Base-by-base conservation (phyloP, 352 stramenopile genomes). In the Pythium myriotylum region DNA sequence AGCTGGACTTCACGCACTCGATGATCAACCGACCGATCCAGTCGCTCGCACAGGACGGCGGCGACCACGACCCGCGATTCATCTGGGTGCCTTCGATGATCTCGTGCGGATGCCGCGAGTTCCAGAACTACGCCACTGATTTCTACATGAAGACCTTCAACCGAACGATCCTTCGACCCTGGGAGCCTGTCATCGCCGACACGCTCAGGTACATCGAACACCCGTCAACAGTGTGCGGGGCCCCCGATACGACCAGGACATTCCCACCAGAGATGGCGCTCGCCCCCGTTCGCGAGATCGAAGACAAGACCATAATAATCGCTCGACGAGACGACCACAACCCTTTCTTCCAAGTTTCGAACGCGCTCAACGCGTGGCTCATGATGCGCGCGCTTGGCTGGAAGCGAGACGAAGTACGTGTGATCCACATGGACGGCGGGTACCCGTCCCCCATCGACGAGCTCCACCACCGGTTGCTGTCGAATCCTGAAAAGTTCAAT, bases 31-130 rank as follows among this genome's bases (percentile, higher is more conserved):
- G 45, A 16, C 62, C 67, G 23, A 79, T 79, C 47, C n/a, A 49
- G 6, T 55, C 66, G 16, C 46, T 79, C 17, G 59, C 68, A 1
- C 39, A 74, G 62, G 57, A 73, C 49, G 54, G 76, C 54, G 61
- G 63, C 4, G 46, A 70, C 7, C 73, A 88, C 53, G 72, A 80
- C 40, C 72, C 72, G 6, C 72, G 72, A 14, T 77, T 73, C 42
- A 43, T 23, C 2, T 59, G 52, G 52, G 17, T n/a, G 19, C 52
- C 23, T 0, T 27, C 4, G 4, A 49, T 59, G 52, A 50, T 59
- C 10, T 59, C 52, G 39, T 71, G 61, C 22, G 32, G 35, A n/a
- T 65, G 67, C 24, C 32, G 17, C 26, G 41, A 65, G 48, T 40
- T 63, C 14, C 32, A 49, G 8, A 6, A 59, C 2, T 59, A 62